Evolutionary conservation across 2,329 filamentous ascomycete species (phyloP), one percentile per base, ranked within the genome.

Genomic region (Acrodontium crateriforme): DNA sequence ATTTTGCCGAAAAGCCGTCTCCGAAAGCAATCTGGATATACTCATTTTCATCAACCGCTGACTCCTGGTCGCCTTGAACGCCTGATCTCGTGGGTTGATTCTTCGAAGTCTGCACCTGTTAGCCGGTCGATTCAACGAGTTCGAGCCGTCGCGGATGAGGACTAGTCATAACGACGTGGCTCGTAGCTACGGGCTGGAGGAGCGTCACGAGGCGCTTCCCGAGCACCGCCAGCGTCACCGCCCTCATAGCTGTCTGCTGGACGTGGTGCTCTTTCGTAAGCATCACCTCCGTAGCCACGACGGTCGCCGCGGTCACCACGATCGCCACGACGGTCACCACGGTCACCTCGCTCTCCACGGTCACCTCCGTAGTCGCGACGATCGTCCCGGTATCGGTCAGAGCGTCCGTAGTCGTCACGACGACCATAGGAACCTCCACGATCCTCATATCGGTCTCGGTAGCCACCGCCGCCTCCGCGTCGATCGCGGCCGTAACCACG

Each of bases 371-470:
- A 51, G 30, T 56, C 56, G 34, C 56, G 52, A 37, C 55, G 52
- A 40, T 57, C 54, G 36, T 41, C 37, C 29, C 53, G 56, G 36
- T 62, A 62, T 36, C 63, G 59, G 37, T 67, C 64, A 35, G 60
- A 57, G 55, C 33, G 54, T 48, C 25, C 52, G 31, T 62, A 59
- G 28, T 63, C 62, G 37, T 70, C 64, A 37, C 68, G 68, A 33
- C 71, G 69, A 38, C 74, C 69, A 39, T 44, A 41, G 25, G 74
- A 57, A 35, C 67, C 66, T 39, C 72, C 69, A 47, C 74, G 69
- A 35, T 77, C 72, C 37, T 78, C 74, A 44, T 70, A 69, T 42
- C 74, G 72, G 32, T 74, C 63, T 30, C 62, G 44, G 41, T 60
- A 62, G 18, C 46, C 44, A 37, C 52, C 45, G 34, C 67, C 63